A percentile compares a stretch with the other conserved stretches of the same genome.
These are phyloP conservation scores for Neurospora sp. DNA, from an alignment of 495 filamentous ascomycete genomes.

Conservation along the genomic window DNA sequence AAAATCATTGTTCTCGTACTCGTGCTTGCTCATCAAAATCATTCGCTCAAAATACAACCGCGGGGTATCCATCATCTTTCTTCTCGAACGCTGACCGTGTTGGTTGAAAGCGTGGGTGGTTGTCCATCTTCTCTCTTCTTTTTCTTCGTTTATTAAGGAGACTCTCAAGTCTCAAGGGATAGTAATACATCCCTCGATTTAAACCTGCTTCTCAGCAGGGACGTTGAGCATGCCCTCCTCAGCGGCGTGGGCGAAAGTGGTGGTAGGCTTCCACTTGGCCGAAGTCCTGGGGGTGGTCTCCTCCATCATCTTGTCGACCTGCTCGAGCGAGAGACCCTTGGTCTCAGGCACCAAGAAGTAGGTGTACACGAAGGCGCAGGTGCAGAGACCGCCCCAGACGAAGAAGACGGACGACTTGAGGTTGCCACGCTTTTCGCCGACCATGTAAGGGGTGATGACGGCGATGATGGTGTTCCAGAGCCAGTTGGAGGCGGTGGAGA, in stretches of 20 bases:
- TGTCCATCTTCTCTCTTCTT: background rate
- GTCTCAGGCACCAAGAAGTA: slow-evolving; percentile 80
- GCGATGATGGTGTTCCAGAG: slow-evolving; percentile 71
- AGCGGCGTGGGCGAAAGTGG: slow-evolving; percentile 46
- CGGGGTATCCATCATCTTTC: background rate
- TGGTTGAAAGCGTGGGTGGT: background rate
- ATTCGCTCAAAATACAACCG: background rate
- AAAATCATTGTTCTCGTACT: background rate
- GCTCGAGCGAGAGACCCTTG: slow-evolving; percentile 79
- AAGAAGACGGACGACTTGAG: slow-evolving; percentile 68
- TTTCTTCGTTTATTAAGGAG: background rate
- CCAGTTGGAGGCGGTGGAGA: slow-evolving; percentile 82
- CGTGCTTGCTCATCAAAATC: background rate
- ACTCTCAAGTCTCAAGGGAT: background rate
- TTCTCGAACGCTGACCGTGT: background rate
- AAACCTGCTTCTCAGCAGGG: background rate
- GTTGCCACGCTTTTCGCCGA: slow-evolving; percentile 51
- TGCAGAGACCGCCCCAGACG: slow-evolving; percentile 65
- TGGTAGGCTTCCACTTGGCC: slow-evolving; percentile 57
- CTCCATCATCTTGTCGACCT: slow-evolving; percentile 85
- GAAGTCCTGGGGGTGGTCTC: slow-evolving; percentile 65
- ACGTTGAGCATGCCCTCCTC: slow-evolving; percentile 6
- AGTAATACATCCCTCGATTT: background rate
- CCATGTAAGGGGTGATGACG: slow-evolving; percentile 74
- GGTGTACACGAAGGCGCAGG: slow-evolving; percentile 53